phyloP scores from a whole-genome alignment of 2,329 filamentous ascomycete genomes.

The Sphaerulina vaccinii region DNA sequence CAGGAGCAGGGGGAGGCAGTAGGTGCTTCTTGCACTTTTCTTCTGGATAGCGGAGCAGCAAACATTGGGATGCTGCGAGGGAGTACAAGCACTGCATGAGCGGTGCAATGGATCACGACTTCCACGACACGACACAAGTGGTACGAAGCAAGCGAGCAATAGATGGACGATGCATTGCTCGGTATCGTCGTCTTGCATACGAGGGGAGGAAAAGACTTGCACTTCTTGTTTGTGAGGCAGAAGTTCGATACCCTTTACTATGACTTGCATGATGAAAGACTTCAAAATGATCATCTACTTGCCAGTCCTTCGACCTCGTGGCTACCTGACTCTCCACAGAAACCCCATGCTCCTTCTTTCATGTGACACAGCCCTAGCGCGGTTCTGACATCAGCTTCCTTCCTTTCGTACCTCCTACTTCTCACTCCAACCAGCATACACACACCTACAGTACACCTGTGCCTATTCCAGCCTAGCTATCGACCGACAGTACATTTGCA shows the following conservation, averaged over 20 bases:
- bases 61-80: not conserved
- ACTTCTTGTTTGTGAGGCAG: not conserved
- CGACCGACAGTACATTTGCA: too few species aligned
- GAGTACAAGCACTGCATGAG: not conserved
- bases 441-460: too few species aligned
- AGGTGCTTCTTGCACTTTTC: not conserved
- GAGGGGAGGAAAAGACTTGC: not conserved
- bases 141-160: not conserved
- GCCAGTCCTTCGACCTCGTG: too few species aligned
- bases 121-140: not conserved
- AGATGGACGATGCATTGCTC: not conserved
- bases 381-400: not conserved
- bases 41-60: not conserved
- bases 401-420: not conserved
- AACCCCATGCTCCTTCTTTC: not conserved
- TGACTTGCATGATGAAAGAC: not conserved
- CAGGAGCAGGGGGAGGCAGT: slow-evolving; percentile 25
- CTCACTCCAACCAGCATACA: too few species aligned
- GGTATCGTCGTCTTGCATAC: not conserved
- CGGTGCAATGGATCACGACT: not conserved
- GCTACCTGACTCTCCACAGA: not conserved
- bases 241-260: not conserved
- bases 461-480: too few species aligned
- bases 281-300: not conserved
- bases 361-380: slow-evolving; percentile 1